These are phyloP conservation scores for Apiosordaria backusii DNA, from an alignment of 495 filamentous ascomycete species.

Conservation along the genomic window DNA sequence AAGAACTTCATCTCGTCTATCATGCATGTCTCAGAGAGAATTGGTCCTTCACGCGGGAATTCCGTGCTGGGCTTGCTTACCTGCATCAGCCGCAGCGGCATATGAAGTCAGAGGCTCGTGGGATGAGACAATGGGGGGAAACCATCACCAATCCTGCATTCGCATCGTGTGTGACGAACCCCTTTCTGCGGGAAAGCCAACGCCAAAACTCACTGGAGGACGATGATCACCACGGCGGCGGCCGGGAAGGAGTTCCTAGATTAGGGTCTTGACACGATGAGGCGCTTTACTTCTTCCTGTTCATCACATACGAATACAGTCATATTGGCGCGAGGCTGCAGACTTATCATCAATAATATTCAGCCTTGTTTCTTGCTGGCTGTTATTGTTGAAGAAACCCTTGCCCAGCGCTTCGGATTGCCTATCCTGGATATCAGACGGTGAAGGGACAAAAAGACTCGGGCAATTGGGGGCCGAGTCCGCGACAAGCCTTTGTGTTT, in stretches of 20 bases:
- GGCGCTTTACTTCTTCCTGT: background rate
- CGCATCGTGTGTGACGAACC: background rate
- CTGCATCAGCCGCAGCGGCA: background rate
- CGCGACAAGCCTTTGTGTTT: constrained; percentile 13
- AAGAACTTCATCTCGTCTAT: constrained; percentile 1
- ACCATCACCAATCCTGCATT: background rate
- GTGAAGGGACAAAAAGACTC: background rate
- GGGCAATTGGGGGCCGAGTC: constrained; percentile 7
- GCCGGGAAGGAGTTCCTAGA: background rate
- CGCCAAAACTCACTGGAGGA: background rate
- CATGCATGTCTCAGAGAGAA: background rate
- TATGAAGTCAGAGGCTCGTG: background rate
- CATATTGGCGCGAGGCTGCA: constrained; percentile 7
- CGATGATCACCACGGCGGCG: background rate
- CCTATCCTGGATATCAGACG: background rate
- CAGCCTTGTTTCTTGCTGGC: background rate
- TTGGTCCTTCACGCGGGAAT: background rate
- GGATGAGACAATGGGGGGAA: background rate
- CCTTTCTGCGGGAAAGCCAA: background rate
- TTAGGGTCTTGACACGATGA: background rate
- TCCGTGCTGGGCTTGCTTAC: background rate
- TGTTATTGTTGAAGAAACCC: background rate
- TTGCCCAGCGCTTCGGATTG: background rate
- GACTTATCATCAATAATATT: background rate
- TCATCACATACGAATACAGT: background rate